Conservation (phyloP, 2,329 filamentous ascomycete genomes). For the Annulohypoxylon truncatum region DNA sequence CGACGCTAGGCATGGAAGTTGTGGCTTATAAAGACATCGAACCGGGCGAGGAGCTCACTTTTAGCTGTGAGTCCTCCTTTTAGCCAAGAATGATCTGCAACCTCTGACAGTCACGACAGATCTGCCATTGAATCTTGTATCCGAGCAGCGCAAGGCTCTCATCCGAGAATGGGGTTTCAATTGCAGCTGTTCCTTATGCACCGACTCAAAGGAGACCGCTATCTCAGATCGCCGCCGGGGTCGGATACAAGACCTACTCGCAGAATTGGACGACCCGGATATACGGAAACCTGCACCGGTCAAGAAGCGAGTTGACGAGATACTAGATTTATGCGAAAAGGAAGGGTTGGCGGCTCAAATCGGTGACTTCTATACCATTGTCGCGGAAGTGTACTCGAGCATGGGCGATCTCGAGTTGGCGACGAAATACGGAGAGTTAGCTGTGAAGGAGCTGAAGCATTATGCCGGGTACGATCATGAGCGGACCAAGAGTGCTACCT, state of each 20-base stretch:
- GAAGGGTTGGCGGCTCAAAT: slow-evolving; percentile 44
- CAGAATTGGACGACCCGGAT: slow-evolving; percentile 35
- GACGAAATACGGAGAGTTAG: slow-evolving; percentile 36
- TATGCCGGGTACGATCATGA: slow-evolving; percentile 44
- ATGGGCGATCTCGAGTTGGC: slow-evolving; percentile 40
- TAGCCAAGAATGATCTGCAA: background rate
- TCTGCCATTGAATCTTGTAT: slow-evolving; percentile 44
- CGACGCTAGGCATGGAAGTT: slow-evolving; percentile 50
- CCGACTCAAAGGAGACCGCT: slow-evolving; percentile 26
- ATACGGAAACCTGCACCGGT: slow-evolving; percentile 25
- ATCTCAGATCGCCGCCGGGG: slow-evolving; percentile 41
- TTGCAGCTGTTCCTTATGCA: slow-evolving; percentile 46
- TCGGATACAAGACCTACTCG: slow-evolving; percentile 42
- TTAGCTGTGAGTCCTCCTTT: slow-evolving; percentile 50
- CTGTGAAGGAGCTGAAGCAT: slow-evolving; percentile 37
- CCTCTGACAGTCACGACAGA: slow-evolving; percentile 36
- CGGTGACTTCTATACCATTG: slow-evolving; percentile 42
- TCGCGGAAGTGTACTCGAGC: slow-evolving; percentile 39
- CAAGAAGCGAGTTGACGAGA: slow-evolving; percentile 34
- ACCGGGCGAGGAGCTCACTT: slow-evolving; percentile 52
- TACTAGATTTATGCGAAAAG: slow-evolving; percentile 35
- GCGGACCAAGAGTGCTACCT: slow-evolving; percentile 33
- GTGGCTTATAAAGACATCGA: slow-evolving; percentile 51
- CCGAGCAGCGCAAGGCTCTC: slow-evolving; percentile 39
- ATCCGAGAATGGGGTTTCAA: slow-evolving; percentile 47